Evolutionary conservation across 345 rosid species (phyloP), one percentile per base, ranked within the genome.

Genomic region (Kernera saxatilis): DNA sequence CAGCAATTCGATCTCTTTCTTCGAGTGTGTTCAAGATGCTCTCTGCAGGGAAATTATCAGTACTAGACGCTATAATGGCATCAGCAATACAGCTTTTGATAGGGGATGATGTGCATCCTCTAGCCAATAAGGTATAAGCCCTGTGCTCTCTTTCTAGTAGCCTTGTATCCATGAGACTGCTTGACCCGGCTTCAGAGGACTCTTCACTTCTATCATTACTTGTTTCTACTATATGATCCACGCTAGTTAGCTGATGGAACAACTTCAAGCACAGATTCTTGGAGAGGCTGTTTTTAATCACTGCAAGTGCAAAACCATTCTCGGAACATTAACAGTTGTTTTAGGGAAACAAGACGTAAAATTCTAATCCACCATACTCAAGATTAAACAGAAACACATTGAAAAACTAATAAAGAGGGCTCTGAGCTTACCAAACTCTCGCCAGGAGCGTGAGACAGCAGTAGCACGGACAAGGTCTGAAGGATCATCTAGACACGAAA

Each of bases 41-140:
- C 78, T 94, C 98, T n/a, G 67, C 85, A 0, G 93, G 98, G 80
- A 70, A 82, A 62, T 91, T 86, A 80, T 94, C 98, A 52, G 99
- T 94, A 81, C 96, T 91, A 41, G 99, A 94, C 51, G 99, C 99
- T 45, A 74, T 13, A 45, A 94, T 72, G 69, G 97, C 89, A 35
- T 80, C 84, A 32, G 29, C 56, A 40, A 88, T 84, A 77, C 94
- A 88, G 68, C 76, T 82, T 55, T 33, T 39, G 23, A 81, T 27
- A 68, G 77, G 64, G 58, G 82, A 79, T 4, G 82, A 67, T 36
- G 48, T 58, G 75, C 71, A 85, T 21, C 84, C 83, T 58, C 72
- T 85, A 59, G 82, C 82, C 69, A 94, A 69, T 67, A 84, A 88
- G 19, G 88, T 80, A 79, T 79, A 88, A 35, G 61, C 96, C 72